Base-by-base conservation (phyloP, 2,329 filamentous ascomycete genomes). In the Juglanconis sp. region DNA sequence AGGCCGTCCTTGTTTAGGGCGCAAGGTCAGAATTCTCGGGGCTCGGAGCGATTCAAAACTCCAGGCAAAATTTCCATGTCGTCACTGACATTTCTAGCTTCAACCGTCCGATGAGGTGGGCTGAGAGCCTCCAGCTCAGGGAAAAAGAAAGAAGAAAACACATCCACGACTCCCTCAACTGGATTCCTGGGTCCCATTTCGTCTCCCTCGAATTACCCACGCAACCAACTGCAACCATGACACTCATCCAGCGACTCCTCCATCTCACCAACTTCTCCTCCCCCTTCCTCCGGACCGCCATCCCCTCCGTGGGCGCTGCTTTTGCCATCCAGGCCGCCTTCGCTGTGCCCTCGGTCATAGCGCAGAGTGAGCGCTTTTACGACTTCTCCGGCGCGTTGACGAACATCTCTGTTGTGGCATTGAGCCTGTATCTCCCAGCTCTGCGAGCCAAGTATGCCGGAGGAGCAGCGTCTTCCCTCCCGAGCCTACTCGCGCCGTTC, bases 331-430 rank as follows among this genome's bases (percentile, higher is more conserved):
- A 90, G 74, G 77, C 81, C 8, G 83, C 80, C 46, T 82, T 85
- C 6, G 87, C 84, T 4, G 69, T 87, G 2, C 87, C 87, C 5
- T 88, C 85, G 5, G 84, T 88, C 62, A 64, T 80, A 32, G 75
- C 77, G 36, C 80, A 85, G 67, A 82, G 83, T 6, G 88, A 90
- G 68, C 81, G 83, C 42, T 88, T 88, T 76, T 90, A 88, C 70
- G 88, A 90, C 69, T 63, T 87, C 52, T 87, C 85, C 2, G 87
- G 87, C 52, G 86, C 85, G 13, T 68, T 87, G 36, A 89, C 87
- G 2, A 88, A 87, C 68, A 77, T 90, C 42, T 83, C 84, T 57
- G 86, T 87, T 69, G 85, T 84, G 13, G 81, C 83, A 0, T 71
- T 89, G 34, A 85, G 81, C 61, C 75, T 90, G 15, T 85, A 83